Conservation (phyloP, 306 rosid genomes). For the Rosa chinensis region DNA sequence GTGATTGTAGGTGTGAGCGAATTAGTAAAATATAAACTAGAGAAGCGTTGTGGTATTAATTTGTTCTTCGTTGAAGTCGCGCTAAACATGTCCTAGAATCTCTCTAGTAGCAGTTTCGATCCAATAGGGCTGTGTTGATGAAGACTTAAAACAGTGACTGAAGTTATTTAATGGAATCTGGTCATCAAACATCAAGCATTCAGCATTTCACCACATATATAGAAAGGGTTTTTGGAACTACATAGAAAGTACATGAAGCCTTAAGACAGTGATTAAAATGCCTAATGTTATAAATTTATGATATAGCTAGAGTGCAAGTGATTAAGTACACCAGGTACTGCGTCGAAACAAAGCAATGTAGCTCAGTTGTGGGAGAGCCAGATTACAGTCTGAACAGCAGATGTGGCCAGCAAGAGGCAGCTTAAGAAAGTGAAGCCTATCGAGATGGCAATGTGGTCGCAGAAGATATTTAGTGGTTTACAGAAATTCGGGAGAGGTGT, state of each 20-base stretch:
- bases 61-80: too few relatives aligned
- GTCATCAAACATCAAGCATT: conserved; percentile 9
- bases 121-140: too few relatives aligned
- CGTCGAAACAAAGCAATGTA: neutral
- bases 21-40: too few relatives aligned
- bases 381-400: conserved; percentile 66
- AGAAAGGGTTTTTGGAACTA: too few relatives aligned
- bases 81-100: too few relatives aligned
- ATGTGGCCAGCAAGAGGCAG: conserved; percentile 61
- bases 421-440: conserved; percentile 79
- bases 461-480: conserved; percentile 64
- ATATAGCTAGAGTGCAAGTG: neutral
- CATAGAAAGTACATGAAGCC: neutral
- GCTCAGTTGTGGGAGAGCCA: conserved; percentile 78
- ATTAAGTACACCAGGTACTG: neutral
- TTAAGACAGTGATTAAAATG: neutral
- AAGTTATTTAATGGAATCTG: too few relatives aligned
- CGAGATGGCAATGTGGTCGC: conserved; percentile 85
- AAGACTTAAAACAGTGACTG: too few relatives aligned
- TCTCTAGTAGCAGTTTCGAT: too few relatives aligned
- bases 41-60: too few relatives aligned
- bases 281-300: neutral
- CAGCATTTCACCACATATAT: neutral
- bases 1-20: too few relatives aligned
- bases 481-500: conserved; percentile 77